Percentiles rank a stretch among this genome's conserved stretches.
Evolutionary conservation across 2,329 filamentous ascomycete species (phyloP).

Genomic region (Diaporthe velutina): DNA sequence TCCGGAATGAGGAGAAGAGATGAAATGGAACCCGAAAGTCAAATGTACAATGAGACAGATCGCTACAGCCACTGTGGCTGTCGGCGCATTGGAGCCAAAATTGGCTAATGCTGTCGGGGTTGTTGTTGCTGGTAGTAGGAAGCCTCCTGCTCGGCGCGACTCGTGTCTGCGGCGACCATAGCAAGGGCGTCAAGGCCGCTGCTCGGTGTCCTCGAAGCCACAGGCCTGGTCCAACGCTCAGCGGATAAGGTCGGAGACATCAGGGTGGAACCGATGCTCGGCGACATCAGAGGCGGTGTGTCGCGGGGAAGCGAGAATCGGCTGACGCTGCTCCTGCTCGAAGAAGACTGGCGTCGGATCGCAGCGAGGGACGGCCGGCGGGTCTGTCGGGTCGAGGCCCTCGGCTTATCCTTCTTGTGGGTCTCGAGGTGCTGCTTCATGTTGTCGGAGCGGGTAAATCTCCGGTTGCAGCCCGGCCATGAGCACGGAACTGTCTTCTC

Average conservation of each 20-base stretch:
- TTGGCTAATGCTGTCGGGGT: not conserved
- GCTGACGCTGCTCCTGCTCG: constrained; percentile 45
- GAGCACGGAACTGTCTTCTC: constrained; percentile 81
- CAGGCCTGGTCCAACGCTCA: constrained; percentile 60
- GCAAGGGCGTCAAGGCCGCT: constrained; percentile 68
- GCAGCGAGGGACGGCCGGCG: constrained; percentile 44
- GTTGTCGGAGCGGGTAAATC: constrained; percentile 86
- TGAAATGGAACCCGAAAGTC: not conserved
- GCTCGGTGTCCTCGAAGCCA: constrained; percentile 56
- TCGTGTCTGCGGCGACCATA: constrained; percentile 60
- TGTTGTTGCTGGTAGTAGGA: constrained; percentile 39
- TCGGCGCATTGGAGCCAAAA: not conserved
- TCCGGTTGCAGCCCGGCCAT: constrained; percentile 72
- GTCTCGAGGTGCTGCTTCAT: constrained; percentile 89
- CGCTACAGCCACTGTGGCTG: not conserved
- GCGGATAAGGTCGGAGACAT: constrained; percentile 61
- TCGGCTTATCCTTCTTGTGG: constrained; percentile 75
- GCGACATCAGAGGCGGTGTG: constrained; percentile 50
- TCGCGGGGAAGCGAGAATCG: constrained; percentile 44
- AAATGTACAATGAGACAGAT: not conserved
- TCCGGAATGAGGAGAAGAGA: constrained; percentile 34
- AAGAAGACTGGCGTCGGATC: constrained; percentile 42
- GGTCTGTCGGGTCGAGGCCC: constrained; percentile 51
- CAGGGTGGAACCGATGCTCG: constrained; percentile 55
- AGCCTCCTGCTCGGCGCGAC: constrained; percentile 59